phyloP scores from a whole-genome alignment of 2,329 filamentous ascomycete genomes.

The Aureobasidium sp. region DNA sequence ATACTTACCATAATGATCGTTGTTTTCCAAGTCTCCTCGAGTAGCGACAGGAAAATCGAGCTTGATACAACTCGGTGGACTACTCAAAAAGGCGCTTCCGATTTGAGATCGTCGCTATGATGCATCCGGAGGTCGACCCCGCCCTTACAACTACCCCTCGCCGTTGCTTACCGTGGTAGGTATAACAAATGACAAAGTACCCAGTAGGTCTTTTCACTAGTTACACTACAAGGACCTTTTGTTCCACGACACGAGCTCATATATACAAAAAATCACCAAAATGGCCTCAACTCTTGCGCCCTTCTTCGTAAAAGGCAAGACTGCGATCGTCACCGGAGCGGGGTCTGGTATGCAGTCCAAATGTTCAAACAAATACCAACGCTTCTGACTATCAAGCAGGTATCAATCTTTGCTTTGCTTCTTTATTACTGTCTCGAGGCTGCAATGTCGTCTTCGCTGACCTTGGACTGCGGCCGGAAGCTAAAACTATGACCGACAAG shows the following conservation, averaged over 20 bases:
- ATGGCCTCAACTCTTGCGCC: slow-evolving; percentile 13
- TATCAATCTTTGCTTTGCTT: slow-evolving; percentile 38
- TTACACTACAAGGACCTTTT: not conserved
- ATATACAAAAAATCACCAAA: not conserved
- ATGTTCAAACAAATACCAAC: not conserved
- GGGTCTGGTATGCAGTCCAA: slow-evolving; percentile 27
- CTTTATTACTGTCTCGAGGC: slow-evolving; percentile 34
- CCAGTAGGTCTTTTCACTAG: too few relatives aligned
- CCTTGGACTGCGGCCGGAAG: slow-evolving; percentile 38
- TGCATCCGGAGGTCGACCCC: not conserved
- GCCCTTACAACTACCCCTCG: not conserved
- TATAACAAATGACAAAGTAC: not conserved
- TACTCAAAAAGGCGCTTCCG: not conserved
- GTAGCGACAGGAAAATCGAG: not conserved
- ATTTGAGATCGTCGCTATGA: not conserved
- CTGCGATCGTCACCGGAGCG: slow-evolving; percentile 40
- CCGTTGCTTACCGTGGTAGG: not conserved
- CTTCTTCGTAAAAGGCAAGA: slow-evolving; percentile 36
- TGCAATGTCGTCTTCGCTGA: slow-evolving; percentile 43
- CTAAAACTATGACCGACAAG: slow-evolving; percentile 32
- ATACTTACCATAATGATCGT: too few relatives aligned
- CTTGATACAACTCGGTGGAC: not conserved
- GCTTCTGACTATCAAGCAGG: slow-evolving; percentile 22
- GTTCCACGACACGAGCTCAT: too few relatives aligned
- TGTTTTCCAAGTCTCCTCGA: too few relatives aligned